Conservation (phyloP, 192 early-diverging fungal genomes). For the Coemansia sp. region DNA sequence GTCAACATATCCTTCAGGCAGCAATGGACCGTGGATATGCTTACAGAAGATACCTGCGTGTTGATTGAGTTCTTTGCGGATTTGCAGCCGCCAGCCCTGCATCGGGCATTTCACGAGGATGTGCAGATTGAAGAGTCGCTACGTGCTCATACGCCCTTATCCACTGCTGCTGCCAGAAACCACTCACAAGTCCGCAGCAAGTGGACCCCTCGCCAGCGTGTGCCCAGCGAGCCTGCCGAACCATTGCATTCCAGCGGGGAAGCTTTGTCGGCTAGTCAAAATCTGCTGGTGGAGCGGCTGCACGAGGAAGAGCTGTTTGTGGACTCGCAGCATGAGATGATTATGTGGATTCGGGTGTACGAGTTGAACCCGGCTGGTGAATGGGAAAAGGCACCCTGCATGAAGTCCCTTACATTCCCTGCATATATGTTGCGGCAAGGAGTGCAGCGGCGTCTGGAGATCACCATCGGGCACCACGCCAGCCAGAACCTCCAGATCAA, state of each 20-base stretch:
- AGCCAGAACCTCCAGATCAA: conserved; percentile 62
- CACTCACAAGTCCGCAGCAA: too few relatives aligned
- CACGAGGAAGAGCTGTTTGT: conserved; percentile 62
- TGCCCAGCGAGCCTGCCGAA: neutral
- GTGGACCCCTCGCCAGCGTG: neutral
- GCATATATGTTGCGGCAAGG: conserved; percentile 72
- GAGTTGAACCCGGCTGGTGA: conserved; percentile 64
- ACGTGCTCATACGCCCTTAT: neutral
- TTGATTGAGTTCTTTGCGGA: conserved; percentile 43
- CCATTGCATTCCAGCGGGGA: neutral
- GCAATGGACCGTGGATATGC: conserved; percentile 34
- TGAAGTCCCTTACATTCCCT: conserved; percentile 29
- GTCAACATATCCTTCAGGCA: conserved; percentile 42
- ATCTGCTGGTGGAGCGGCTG: conserved; percentile 27
- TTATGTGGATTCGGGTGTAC: conserved; percentile 62
- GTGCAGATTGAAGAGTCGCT: conserved; percentile 38
- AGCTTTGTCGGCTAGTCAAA: conserved; percentile 31
- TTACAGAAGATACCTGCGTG: conserved; percentile 27
- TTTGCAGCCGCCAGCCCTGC: conserved; percentile 25
- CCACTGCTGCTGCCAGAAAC: too few relatives aligned
- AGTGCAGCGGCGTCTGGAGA: conserved; percentile 64
- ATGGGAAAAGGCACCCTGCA: conserved; percentile 46
- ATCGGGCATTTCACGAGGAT: conserved; percentile 49
- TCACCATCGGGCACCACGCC: conserved; percentile 66
- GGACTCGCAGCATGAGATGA: conserved; percentile 66